Evolutionary conservation across 2,329 filamentous ascomycete species (phyloP), one percentile per base, ranked within the genome.

Genomic region (Colletotrichum truncatum): DNA sequence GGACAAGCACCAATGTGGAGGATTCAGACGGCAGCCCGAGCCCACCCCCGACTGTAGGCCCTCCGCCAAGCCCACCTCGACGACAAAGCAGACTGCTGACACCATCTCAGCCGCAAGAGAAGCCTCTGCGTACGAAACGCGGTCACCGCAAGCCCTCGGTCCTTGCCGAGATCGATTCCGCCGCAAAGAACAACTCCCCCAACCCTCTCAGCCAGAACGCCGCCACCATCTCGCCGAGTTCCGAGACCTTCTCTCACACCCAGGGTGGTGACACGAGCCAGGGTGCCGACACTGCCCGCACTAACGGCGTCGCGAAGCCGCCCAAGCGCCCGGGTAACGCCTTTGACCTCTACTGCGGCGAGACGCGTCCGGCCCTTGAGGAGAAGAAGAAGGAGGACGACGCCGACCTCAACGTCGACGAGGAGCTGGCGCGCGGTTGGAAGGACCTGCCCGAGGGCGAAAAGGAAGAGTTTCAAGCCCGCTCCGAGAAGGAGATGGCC

Each of bases 11-110:
- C 70, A 91, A 91, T 70, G 89, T 92, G 49, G 89, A 93, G 75
- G 91, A 94, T 75, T 93, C 91, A 9, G 92, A 94, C 71, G 90
- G 91, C 72, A 93, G 90, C 74, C 91, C 90, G 6, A 93, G 90
- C 73, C 91, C 91, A n/a, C 91, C 91, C 23, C 91, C 91, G 43
- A 93, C 92, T 72, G 90, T 92, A 87, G 70, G 87, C 80, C 57
- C 58, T 51, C 51, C 41, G 32, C 51, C 66, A 54, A 65, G 55
- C 53, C 66, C 57, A 67, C 63, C 63, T 63, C 66, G 63, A 67
- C 66, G 56, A 52, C 58, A 66, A 66, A 59, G 64, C 60, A 63
- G 64, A 62, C 43, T 66, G 64, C 64, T 66, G 60, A 66, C 64
- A 66, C 58, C 60, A 64, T 66, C 67, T 72, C 75, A 92, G 90